Evolutionary conservation across 2,329 filamentous ascomycete genomes (phyloP).

Genomic region (Epichloe sp.): DNA sequence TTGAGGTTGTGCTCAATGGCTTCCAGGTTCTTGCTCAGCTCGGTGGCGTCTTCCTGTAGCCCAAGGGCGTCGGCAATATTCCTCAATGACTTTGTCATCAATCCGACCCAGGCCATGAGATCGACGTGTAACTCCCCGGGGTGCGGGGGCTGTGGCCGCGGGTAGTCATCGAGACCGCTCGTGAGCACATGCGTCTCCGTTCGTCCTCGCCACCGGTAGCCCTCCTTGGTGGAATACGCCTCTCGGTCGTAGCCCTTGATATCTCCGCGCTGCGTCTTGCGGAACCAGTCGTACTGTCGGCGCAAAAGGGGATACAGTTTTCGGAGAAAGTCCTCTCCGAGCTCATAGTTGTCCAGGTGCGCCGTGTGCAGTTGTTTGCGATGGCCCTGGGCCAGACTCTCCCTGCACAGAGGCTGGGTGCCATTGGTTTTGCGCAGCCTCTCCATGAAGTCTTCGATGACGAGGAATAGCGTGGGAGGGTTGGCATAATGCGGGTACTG

Average conservation of each 20-base stretch:
- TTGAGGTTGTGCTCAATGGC: conserved; percentile 79
- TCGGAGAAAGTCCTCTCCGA: conserved; percentile 58
- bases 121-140: conserved; percentile 93
- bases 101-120: conserved; percentile 91
- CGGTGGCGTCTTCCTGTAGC: conserved; percentile 59
- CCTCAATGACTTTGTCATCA: conserved; percentile 79
- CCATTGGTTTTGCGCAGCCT: conserved; percentile 51
- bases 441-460: conserved; percentile 72
- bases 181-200: conserved; percentile 79
- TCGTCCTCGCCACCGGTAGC: conserved; percentile 87
- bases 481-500: conserved; percentile 98
- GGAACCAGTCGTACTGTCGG: conserved; percentile 90
- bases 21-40: conserved; percentile 57
- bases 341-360: conserved; percentile 53
- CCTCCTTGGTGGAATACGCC: conserved; percentile 80
- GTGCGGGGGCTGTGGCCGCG: conserved; percentile 82
- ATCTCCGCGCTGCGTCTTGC: conserved; percentile 78
- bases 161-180: conserved; percentile 92
- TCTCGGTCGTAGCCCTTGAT: conserved; percentile 84
- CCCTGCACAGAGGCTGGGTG: conserved; percentile 26
- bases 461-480: conserved; percentile 85
- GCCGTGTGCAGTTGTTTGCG: conserved; percentile 39
- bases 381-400: conserved; percentile 29
- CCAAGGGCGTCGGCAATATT: conserved; percentile 68
- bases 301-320: conserved; percentile 77